Base-by-base conservation (phyloP, 176 grass and related monocot species). In the Ampelocalamus luodianensis region DNA sequence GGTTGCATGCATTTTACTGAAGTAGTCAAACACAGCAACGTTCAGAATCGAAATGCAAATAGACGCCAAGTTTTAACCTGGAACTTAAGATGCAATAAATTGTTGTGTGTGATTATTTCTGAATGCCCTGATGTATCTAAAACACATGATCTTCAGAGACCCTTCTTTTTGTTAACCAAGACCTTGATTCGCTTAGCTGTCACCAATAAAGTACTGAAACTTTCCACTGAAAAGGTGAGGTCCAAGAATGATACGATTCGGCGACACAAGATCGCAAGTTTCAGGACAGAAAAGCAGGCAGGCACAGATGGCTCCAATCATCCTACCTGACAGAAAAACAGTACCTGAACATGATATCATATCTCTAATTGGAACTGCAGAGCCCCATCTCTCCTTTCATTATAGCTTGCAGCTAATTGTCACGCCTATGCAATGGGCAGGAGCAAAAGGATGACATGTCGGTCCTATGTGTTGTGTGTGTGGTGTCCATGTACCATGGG, bases 291-390 rank as follows among this genome's bases (percentile, higher is more conserved):
- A 66, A 80, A 60, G 60, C 53, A 62, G 17, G 70, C 36, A 45
- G n/a, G 36, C 54, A 39, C 48, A 54, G 10, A 72, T 60, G 18
- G 8, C 18, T 58, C 70, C 59, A 18, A 13, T 63, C 3, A 34
- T 24, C 29, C n/a, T 18, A 11, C 68, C 50, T n/a, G 73, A 34
- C 39, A 55, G 37, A 44, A 49, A 66, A 43, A 14, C 62, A 60
- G 50, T 67, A 67, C 75, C 81, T 84, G 81, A 44, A 78, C 66
- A 64, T 64, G 56, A 79, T 72, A 4, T 44, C 74, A 71, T 20
- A 65, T 66, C 66, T 56, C 23, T 74, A 53, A 39, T 26, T 55
- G 79, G 11, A 56, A 81, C 36, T 43, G 65, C 18, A 80, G 63
- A 68, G 27, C 40, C 6, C 59, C 51, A 23, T 26, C 26, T 78